Conservation (phyloP, 2,329 filamentous ascomycete species). For the Cordyceps farinosa region DNA sequence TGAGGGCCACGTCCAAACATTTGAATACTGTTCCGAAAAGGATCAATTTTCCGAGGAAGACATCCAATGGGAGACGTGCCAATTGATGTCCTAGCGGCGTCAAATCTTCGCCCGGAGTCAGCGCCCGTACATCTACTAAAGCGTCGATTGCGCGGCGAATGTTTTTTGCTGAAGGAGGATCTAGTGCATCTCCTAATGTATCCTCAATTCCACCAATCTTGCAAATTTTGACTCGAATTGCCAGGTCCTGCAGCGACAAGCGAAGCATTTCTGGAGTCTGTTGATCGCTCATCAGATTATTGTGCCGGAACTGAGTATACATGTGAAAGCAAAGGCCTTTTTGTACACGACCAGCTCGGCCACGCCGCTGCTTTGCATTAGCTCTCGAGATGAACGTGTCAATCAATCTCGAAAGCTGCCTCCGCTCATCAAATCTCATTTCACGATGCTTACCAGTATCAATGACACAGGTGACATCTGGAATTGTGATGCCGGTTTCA, state of each 20-base stretch:
- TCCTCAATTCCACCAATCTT: constrained; percentile 91
- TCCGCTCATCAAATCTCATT: constrained; percentile 92
- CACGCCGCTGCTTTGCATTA: constrained; percentile 91
- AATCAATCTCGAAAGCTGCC: constrained; percentile 84
- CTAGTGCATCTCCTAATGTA: constrained; percentile 80
- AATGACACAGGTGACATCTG: constrained; percentile 94
- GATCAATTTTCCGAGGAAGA: constrained; percentile 91
- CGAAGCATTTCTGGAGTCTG: constrained; percentile 96
- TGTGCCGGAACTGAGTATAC: constrained; percentile 86
- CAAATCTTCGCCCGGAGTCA: constrained; percentile 76
- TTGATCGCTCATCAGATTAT: constrained; percentile 80
- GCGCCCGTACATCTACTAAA: constrained; percentile 84
- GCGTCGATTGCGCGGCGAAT: constrained; percentile 91
- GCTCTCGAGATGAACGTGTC: constrained; percentile 94
- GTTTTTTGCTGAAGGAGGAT: constrained; percentile 87
- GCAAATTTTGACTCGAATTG: constrained; percentile 96
- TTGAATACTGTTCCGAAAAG: constrained; percentile 82
- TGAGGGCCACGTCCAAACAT: constrained; percentile 87
- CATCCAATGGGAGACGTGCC: constrained; percentile 84
- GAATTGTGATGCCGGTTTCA: constrained; percentile 97
- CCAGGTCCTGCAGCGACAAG: constrained; percentile 87
- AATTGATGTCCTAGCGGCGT: constrained; percentile 84
- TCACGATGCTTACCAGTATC: constrained; percentile 96
- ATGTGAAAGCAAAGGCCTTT: constrained; percentile 93
- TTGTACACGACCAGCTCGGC: constrained; percentile 91